Base-by-base conservation (phyloP, 1,284 basidiomycete genomes). In the Trichosporon coremiiforme region DNA sequence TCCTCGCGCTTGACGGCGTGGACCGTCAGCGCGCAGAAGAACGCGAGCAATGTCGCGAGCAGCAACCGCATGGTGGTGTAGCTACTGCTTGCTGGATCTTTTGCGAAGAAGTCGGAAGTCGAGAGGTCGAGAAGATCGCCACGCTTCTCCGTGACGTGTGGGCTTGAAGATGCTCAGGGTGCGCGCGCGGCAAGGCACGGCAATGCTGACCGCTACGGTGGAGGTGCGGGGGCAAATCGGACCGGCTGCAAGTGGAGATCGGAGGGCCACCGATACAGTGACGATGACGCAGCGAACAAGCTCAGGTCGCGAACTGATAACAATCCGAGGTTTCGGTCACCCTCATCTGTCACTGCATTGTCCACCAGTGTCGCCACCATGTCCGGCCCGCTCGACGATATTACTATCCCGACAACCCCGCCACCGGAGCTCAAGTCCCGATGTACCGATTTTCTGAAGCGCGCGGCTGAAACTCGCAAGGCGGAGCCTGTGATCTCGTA, bases 401-500 rank as follows among this genome's bases (percentile, higher is more conserved):
- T 83, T 68, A 70, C 71, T 31, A 81, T 85, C 67, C 83, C 84
- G 0, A 68, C 78, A 0, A 78, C 79, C 35, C 71, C 84, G 7
- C 85, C 86, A 8, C 68, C 75, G 2, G 84, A 84, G 65, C 77
- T 86, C 70, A 87, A 86, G 73, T 73, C 88, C 20, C 86, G 92
- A 33, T 80, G 79, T 70, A 82, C 88, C 8, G 90, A 94, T 2
- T 95, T 89, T 80, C 86, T 98, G n/a, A 93, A 94, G 79, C 88
- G 95, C 65, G 92, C 95, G 0, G 89, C 92, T 66, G 96, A 98
- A 81, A 87, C 97, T 71, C 88, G 87, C 66, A 85, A 85, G 15
- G 89, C 90, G 70, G 94, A 98, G 75, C 91, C 93, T 2, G 86
- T 95, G 66, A 89, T 98, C 74, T 87, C 93, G 1, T 98, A 98